Evolutionary conservation across 1,139 yeast genomes (phyloP).

Genomic region (Geotrichum cucujoidarum): DNA sequence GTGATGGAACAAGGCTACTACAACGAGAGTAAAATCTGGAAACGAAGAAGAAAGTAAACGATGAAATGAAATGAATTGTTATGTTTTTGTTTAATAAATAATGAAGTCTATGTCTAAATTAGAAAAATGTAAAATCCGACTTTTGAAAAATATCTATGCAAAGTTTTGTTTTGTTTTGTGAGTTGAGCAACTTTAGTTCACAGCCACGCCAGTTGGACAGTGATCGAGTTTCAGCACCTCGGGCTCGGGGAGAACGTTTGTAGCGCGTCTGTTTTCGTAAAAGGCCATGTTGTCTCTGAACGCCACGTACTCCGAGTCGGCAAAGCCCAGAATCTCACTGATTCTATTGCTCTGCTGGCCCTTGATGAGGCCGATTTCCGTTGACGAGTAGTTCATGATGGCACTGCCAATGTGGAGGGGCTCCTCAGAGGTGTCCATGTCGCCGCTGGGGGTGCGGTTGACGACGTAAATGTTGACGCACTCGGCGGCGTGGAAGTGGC

Average conservation of each 20-base stretch:
- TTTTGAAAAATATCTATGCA: not conserved
- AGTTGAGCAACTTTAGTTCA: too few relatives aligned
- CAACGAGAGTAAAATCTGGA: too few relatives aligned
- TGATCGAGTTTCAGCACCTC: conserved; percentile 1
- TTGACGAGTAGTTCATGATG: conserved; percentile 78
- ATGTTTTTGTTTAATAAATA: too few relatives aligned
- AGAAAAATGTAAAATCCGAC: not conserved
- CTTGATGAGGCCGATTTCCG: conserved; percentile 70
- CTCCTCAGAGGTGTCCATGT: conserved; percentile 27
- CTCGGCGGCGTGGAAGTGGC: conserved; percentile 81
- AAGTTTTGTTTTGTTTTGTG: not conserved
- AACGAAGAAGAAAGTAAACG: not conserved
- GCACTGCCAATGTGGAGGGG: conserved; percentile 75
- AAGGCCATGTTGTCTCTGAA: conserved; percentile 91
- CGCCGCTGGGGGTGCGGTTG: not conserved
- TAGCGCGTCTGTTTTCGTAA: conserved; percentile 45
- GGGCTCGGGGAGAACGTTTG: conserved; percentile 5
- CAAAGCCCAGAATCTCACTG: conserved; percentile 69
- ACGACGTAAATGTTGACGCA: conserved; percentile 59
- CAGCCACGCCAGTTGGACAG: too few relatives aligned
- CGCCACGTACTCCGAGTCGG: conserved; percentile 88
- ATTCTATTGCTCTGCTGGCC: conserved; percentile 77
- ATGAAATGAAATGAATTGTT: too few relatives aligned
- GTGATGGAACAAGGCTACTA: conserved; percentile 27
- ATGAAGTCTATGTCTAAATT: not conserved